Percentiles rank a stretch among this genome's conserved stretches.
Evolutionary conservation across 208 protist species (phyloP).

Genomic region (Giardia duodenalis): DNA sequence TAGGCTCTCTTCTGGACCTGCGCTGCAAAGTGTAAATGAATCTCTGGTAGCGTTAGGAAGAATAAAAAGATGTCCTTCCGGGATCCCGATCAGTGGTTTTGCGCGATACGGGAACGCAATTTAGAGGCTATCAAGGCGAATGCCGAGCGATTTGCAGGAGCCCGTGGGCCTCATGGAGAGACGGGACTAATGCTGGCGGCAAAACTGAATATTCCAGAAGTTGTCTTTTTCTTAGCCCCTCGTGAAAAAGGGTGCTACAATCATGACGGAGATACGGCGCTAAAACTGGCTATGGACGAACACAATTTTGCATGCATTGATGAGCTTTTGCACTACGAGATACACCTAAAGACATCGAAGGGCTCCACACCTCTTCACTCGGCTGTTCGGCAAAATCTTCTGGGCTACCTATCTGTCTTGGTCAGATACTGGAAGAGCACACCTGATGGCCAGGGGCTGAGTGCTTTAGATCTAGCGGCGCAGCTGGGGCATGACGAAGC

Average conservation of each 20-base stretch:
- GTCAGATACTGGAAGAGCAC: background rate
- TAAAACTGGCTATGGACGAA: background rate
- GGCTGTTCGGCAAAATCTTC: background rate
- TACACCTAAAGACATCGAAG: background rate
- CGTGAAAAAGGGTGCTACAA: background rate
- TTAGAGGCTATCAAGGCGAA: background rate
- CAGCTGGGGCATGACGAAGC: background rate
- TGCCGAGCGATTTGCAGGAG: background rate
- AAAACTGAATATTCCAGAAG: background rate
- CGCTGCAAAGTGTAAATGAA: no score
- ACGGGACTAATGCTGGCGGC: background rate
- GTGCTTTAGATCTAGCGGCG: background rate
- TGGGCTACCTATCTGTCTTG: background rate
- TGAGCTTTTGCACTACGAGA: background rate
- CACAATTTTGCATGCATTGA: background rate
- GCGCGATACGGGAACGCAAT: background rate
- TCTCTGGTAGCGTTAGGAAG: background rate
- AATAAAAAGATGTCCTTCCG: background rate
- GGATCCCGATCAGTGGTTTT: background rate
- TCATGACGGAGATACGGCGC: background rate
- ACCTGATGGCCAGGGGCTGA: background rate
- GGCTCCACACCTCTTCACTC: background rate
- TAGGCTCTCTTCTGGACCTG: no score
- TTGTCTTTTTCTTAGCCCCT: background rate
- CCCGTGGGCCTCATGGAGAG: background rate